Conservation (phyloP, 164 flowering plant species). For the Chloranthus sessilifolius region DNA sequence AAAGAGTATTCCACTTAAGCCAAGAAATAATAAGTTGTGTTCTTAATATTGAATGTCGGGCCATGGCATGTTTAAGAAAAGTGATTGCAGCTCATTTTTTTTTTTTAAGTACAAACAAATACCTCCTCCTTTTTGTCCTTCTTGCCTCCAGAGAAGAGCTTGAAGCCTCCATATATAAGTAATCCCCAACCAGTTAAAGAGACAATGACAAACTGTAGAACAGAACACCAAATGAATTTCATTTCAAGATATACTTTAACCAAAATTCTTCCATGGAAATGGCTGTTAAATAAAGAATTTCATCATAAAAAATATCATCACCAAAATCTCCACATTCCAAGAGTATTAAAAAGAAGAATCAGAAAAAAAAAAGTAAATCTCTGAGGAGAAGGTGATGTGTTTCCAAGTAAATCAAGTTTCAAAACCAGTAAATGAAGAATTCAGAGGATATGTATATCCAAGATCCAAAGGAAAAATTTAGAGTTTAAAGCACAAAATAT, state of each 20-base stretch:
- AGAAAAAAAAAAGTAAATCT: not conserved
- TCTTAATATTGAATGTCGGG: not conserved
- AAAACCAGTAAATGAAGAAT: not conserved
- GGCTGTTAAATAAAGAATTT: not conserved
- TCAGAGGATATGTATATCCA: not conserved
- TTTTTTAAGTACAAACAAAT: conserved; percentile 8
- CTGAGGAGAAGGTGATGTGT: not conserved
- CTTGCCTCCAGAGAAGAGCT: conserved; percentile 40
- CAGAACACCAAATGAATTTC: not conserved
- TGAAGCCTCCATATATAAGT: conserved; percentile 45
- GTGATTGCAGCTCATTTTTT: not conserved
- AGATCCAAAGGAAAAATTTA: too few species aligned
- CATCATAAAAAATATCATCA: not conserved
- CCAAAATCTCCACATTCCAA: too few species aligned
- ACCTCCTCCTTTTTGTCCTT: conserved; percentile 74
- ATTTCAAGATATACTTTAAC: not conserved
- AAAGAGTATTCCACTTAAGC: too few species aligned
- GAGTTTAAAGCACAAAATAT: too few species aligned
- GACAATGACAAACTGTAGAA: conserved; percentile 63
- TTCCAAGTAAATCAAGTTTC: not conserved
- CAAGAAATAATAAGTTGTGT: too few species aligned
- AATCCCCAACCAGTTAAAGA: conserved; percentile 52
- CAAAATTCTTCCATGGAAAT: not conserved
- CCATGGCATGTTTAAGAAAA: not conserved
- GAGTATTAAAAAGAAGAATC: not conserved